These are phyloP conservation scores for Lachnellula arida DNA, from an alignment of 2,329 filamentous ascomycete genomes.

Conservation along the genomic window DNA sequence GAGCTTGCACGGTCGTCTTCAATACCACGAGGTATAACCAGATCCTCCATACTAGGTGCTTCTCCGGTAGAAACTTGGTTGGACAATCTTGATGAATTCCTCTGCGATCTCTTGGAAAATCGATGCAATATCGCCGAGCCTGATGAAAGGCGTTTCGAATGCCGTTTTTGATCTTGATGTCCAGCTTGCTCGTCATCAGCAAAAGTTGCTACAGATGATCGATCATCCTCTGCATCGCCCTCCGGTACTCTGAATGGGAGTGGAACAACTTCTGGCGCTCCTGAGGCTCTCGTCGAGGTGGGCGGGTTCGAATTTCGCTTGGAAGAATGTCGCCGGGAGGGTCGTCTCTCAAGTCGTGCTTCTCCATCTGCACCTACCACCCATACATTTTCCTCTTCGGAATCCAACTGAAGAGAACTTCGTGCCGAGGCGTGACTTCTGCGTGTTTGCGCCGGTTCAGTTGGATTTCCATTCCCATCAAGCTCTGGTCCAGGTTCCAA, in stretches of 20 bases:
- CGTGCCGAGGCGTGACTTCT: constrained; percentile 32
- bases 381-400: constrained; percentile 32
- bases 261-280: constrained; percentile 52
- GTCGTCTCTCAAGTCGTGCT: constrained; percentile 26
- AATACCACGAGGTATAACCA: constrained; percentile 35
- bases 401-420: constrained; percentile 20
- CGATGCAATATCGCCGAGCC: constrained; percentile 36
- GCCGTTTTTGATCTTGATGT: constrained; percentile 39
- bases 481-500: constrained; percentile 13
- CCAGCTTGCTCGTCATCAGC: constrained; percentile 57
- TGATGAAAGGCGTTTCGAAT: constrained; percentile 46
- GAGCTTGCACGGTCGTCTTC: constrained; percentile 44
- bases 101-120: constrained; percentile 19
- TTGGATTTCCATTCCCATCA: constrained; percentile 40
- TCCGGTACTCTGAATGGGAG: constrained; percentile 60
- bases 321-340: constrained; percentile 24
- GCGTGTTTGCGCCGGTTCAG: constrained; percentile 49
- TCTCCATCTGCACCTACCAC: constrained; percentile 32
- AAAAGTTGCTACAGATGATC: constrained; percentile 66
- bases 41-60: constrained; percentile 37
- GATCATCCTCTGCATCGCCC: constrained; percentile 42
- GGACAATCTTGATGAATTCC: constrained; percentile 18
- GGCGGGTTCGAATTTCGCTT: constrained; percentile 27
- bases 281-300: constrained; percentile 32
- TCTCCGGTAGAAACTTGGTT: constrained; percentile 24